Conservation (phyloP, 352 stramenopile genomes). For the Thraustochytrium sp. region DNA sequence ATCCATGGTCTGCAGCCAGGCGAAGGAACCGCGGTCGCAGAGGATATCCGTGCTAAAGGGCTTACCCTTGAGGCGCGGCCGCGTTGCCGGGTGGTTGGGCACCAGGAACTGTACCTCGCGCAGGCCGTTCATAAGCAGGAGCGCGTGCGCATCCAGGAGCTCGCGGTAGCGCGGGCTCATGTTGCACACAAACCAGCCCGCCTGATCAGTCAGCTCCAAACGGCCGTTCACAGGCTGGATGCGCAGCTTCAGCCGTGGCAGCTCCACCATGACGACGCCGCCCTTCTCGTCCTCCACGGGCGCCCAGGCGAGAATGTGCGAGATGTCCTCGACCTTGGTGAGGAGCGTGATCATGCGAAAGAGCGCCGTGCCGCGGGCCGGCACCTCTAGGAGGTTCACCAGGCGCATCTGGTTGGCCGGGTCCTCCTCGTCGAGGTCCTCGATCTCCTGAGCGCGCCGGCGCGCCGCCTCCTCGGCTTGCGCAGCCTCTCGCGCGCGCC, state of each 20-base stretch:
- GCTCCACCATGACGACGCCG: slow-evolving; percentile 43
- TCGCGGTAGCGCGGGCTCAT: background rate
- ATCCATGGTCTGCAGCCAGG: slow-evolving; percentile 78
- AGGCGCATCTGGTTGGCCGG: background rate
- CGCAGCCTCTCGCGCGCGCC: background rate
- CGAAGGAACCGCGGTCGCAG: slow-evolving; percentile 64
- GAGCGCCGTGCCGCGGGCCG: slow-evolving; percentile 50
- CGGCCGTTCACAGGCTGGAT: slow-evolving; percentile 23
- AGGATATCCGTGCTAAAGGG: slow-evolving; percentile 71
- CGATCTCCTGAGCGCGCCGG: background rate
- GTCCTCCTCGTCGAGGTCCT: slow-evolving; percentile 13
- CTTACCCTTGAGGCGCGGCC: slow-evolving; percentile 63
- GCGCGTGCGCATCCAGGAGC: slow-evolving; percentile 44
- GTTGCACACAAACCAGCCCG: slow-evolving; percentile 34
- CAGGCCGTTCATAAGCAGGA: slow-evolving; percentile 48
- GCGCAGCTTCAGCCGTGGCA: slow-evolving; percentile 49
- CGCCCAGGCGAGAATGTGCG: slow-evolving; percentile 76
- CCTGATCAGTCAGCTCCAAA: background rate
- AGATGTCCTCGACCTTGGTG: slow-evolving; percentile 69
- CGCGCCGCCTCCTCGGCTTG: slow-evolving; percentile 7
- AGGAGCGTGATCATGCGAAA: slow-evolving; percentile 54
- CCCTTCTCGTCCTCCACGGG: background rate
- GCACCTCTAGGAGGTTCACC: slow-evolving; percentile 58
- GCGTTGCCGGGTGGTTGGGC: slow-evolving; percentile 43
- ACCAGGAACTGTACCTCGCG: slow-evolving; percentile 50